Conservation (phyloP, 208 protist species). For the Acanthamoeba triangularis region DNA sequence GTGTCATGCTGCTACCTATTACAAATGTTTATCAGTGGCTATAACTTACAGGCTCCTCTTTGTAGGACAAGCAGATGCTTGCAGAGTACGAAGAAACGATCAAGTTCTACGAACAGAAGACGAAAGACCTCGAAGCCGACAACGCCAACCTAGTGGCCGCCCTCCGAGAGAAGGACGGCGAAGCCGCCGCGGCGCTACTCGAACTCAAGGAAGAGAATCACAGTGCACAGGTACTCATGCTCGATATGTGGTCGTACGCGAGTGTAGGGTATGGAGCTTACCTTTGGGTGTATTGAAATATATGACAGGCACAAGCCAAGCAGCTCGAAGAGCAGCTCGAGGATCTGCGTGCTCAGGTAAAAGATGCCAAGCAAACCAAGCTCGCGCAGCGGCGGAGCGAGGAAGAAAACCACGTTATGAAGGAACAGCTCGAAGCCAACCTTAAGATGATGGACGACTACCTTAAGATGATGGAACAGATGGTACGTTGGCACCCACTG, state of each 20-base stretch:
- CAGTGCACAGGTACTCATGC: not conserved
- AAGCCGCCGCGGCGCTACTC: not conserved
- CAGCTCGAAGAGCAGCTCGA: not conserved
- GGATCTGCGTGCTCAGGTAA: not conserved
- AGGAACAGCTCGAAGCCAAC: slow-evolving; percentile 41
- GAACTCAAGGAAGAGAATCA: not conserved
- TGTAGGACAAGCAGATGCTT: slow-evolving; percentile 53
- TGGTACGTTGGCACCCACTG: not conserved
- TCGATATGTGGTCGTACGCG: not conserved
- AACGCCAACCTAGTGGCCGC: not conserved
- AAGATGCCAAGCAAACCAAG: not conserved
- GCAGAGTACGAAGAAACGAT: not conserved
- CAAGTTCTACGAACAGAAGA: slow-evolving; percentile 61
- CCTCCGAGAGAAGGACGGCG: not conserved
- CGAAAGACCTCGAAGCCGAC: not conserved
- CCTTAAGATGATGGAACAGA: slow-evolving; percentile 30
- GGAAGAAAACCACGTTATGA: slow-evolving; percentile 20
- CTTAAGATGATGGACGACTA: slow-evolving; percentile 52
- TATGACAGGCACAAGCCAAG: not conserved
- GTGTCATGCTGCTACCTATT: not conserved
- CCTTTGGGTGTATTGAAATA: not conserved
- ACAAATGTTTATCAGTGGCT: not conserved
- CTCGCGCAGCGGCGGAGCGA: not conserved
- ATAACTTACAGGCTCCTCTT: not conserved
- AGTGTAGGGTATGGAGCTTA: not conserved